A percentile compares a stretch with the other conserved stretches of the same genome.
Conservation (phyloP, 1,284 basidiomycete genomes). For the Fomitiporia mediterranea region DNA sequence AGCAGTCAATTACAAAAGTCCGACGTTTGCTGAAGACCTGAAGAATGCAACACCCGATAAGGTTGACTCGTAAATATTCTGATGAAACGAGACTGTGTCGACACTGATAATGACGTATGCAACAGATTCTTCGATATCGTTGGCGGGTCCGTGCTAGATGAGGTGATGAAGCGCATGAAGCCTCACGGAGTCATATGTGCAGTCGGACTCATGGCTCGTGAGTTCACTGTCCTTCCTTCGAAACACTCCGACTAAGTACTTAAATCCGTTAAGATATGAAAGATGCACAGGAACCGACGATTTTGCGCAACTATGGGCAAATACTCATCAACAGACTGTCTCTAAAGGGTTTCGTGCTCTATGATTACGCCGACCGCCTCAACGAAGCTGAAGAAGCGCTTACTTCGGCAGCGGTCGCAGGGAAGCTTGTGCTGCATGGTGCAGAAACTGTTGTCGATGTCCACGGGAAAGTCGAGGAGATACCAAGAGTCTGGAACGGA, state of each 20-base stretch:
- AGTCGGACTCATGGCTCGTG: slow-evolving; percentile 38
- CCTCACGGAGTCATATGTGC: slow-evolving; percentile 36
- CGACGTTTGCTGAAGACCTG: slow-evolving; percentile 21
- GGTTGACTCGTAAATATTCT: slow-evolving; percentile 19
- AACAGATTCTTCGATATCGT: slow-evolving; percentile 33
- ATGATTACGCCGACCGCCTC: slow-evolving; percentile 27
- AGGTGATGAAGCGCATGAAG: slow-evolving; percentile 32
- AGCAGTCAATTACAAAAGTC: slow-evolving; percentile 43
- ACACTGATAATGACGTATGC: background rate
- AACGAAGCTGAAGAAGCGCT: background rate
- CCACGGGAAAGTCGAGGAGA: slow-evolving; percentile 26
- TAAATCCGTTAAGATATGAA: slow-evolving; percentile 25
- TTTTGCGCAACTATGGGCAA: slow-evolving; percentile 26
- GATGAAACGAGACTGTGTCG: slow-evolving; percentile 23
- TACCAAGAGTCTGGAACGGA: slow-evolving; percentile 29
- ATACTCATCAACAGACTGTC: slow-evolving; percentile 36
- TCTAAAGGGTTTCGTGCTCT: slow-evolving; percentile 37
- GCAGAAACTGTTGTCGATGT: slow-evolving; percentile 29
- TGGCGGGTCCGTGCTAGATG: slow-evolving; percentile 36
- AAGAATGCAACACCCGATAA: slow-evolving; percentile 19
- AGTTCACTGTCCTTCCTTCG: slow-evolving; percentile 6
- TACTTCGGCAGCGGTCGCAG: background rate
- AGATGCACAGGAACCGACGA: slow-evolving; percentile 4
- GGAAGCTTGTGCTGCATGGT: slow-evolving; percentile 19
- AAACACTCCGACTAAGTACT: background rate